Conservation (phyloP, 2,329 filamentous ascomycete genomes). For the Paecilomyces dactylethromorphus region DNA sequence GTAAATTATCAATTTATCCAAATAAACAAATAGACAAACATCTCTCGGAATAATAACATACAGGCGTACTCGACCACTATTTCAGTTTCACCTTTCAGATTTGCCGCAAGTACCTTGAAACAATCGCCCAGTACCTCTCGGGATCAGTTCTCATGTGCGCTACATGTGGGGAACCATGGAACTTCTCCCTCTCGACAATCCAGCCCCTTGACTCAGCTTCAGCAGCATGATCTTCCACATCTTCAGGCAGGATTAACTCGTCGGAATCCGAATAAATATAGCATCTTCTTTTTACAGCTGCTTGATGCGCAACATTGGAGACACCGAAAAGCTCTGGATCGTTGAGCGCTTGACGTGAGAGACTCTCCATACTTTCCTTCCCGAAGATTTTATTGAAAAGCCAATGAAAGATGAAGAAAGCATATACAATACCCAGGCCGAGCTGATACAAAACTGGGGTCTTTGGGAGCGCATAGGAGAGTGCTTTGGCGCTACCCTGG, state of each 20-base stretch:
- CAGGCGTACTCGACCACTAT: background rate
- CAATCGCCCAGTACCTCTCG: slow-evolving; percentile 33
- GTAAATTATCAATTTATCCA: too few relatives aligned
- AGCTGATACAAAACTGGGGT: slow-evolving; percentile 23
- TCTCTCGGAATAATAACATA: too few relatives aligned
- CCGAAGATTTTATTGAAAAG: slow-evolving; percentile 12
- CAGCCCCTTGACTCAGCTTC: slow-evolving; percentile 25
- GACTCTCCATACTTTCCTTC: slow-evolving; percentile 17
- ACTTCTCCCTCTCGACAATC: slow-evolving; percentile 28
- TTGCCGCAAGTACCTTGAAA: slow-evolving; percentile 11
- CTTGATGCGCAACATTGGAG: slow-evolving; percentile 10
- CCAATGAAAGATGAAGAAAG: slow-evolving; percentile 14
- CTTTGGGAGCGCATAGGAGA: slow-evolving; percentile 29
- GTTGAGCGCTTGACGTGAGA: slow-evolving; percentile 24
- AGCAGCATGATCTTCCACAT: slow-evolving; percentile 31
- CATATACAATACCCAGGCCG: slow-evolving; percentile 17
- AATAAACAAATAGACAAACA: too few relatives aligned
- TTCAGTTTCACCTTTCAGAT: slow-evolving; percentile 5
- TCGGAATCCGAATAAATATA: slow-evolving; percentile 37
- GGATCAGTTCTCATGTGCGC: slow-evolving; percentile 32
- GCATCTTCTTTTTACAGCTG: slow-evolving; percentile 15
- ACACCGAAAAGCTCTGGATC: slow-evolving; percentile 14
- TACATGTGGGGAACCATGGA: slow-evolving; percentile 32
- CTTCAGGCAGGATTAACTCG: slow-evolving; percentile 26
- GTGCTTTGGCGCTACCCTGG: slow-evolving; percentile 19